Conservation (phyloP, 75 land plant species). For the Pseudotsuga menziesii region DNA sequence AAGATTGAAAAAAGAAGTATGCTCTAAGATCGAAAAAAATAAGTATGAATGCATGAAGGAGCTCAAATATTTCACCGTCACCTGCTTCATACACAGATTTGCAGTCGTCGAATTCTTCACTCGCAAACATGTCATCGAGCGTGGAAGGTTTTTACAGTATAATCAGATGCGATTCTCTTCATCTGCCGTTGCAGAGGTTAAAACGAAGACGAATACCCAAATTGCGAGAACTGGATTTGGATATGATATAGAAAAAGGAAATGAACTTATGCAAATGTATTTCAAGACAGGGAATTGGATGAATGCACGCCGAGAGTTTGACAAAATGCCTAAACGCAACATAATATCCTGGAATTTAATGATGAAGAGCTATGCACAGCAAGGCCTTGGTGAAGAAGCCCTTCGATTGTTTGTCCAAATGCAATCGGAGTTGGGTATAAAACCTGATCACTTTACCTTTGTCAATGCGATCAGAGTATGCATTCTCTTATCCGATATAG, state of each 20-base stretch:
- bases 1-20: too few species aligned
- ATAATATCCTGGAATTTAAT: conserved; percentile 8
- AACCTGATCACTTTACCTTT: conserved; percentile 11
- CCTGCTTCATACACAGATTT: background rate
- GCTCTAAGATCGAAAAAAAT: too few species aligned
- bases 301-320: background rate
- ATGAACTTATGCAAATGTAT: background rate
- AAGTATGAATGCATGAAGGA: background rate
- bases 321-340: too few species aligned
- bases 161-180: background rate
- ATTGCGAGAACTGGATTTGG: too few species aligned
- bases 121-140: background rate
- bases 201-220: background rate
- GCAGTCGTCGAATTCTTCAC: background rate
- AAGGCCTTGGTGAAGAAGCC: conserved; percentile 2
- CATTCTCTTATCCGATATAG: background rate
- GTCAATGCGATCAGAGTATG: conserved; percentile 11
- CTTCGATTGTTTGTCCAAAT: conserved; percentile 4
- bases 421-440: conserved; percentile 1
- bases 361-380: conserved; percentile 9
- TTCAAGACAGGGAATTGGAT: background rate
- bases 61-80: background rate
- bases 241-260: background rate
- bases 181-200: background rate
- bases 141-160: background rate